Base-by-base conservation (phyloP, 805 yeast species). In the Cyberlindnera petersonii region DNA sequence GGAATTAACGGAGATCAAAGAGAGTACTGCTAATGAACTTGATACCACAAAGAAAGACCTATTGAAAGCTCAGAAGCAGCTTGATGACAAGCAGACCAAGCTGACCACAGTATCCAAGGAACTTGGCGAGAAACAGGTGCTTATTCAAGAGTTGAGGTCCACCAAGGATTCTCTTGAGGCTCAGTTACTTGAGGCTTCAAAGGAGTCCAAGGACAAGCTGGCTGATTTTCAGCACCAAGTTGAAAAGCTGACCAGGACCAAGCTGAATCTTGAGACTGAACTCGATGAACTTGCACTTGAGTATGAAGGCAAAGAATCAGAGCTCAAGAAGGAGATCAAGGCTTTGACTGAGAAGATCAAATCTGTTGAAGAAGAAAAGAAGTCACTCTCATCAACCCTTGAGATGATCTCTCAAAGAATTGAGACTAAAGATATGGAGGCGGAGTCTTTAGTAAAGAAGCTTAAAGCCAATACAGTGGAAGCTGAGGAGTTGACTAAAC, bases 321-420 rank as follows among this genome's bases (percentile, higher is more conserved):
- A 52, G 5, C 37, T 44, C 26, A 60, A 58, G 31, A 49, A 47
- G 17, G 53, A 53, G 3, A 46, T 57, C 5, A 47, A 47, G 2
- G 39, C 49, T 3, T 37, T 58, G 40, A 53, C 52, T 19, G 63
- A 59, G 26, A 42, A 43, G 21, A 46, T 55, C 26, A 54, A 53
- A 10, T 55, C 59, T 1, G 42, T 52, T 5, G 53, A 52, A 14
- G 60, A 57, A 18, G 64, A 61, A 46, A 60, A 61, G 33, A 57
- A 57, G 27, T 59, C 68, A 0, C 39, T 64, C 24, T 49, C 57
- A 13, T 52, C 65, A 1, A 55, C 64, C 0, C 36, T 64, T 9
- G 58, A 58, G 26, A 46, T 59, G 42, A 59, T 62, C 8, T 63
- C 66, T 2, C 57, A 60, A 26, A 56, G 58, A 20, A 56, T 61